phyloP scores from a whole-genome alignment of 1,139 yeast genomes.

The Candida glucosophila region DNA sequence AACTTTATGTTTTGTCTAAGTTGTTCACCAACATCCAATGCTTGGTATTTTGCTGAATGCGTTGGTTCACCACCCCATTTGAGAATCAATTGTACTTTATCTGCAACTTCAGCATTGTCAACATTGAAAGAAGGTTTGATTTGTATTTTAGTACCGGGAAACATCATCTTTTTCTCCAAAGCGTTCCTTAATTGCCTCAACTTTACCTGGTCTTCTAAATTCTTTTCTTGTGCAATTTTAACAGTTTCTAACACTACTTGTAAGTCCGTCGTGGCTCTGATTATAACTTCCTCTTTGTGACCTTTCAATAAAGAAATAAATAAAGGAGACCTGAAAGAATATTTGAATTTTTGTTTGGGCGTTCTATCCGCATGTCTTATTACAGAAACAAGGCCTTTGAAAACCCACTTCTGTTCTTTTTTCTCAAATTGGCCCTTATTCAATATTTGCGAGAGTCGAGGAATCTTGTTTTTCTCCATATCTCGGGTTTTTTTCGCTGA shows the following conservation, averaged over 20 bases:
- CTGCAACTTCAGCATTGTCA: slow-evolving; percentile 60
- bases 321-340: slow-evolving; percentile 81
- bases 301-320: slow-evolving; percentile 87
- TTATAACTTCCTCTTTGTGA: slow-evolving; percentile 91
- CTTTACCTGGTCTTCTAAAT: slow-evolving; percentile 74
- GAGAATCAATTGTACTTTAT: slow-evolving; percentile 88
- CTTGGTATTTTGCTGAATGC: slow-evolving; percentile 93
- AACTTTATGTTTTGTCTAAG: slow-evolving; percentile 85
- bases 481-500: slow-evolving; percentile 44
- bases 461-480: slow-evolving; percentile 30
- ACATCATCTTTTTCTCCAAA: slow-evolving; percentile 75
- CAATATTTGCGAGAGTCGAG: slow-evolving; percentile 26
- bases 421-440: slow-evolving; percentile 50
- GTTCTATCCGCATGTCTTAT: slow-evolving; percentile 98
- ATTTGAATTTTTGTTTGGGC: slow-evolving; percentile 97
- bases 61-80: slow-evolving; percentile 99
- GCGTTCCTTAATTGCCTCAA: slow-evolving; percentile 72
- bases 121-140: slow-evolving; percentile 75
- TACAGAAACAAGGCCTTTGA: slow-evolving; percentile 86
- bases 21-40: slow-evolving; percentile 92
- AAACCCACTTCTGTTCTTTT: slow-evolving; percentile 92
- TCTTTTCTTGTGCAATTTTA: slow-evolving; percentile 66
- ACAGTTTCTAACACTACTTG: slow-evolving; percentile 82
- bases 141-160: slow-evolving; percentile 97
- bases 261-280: slow-evolving; percentile 80